Percentiles rank a stretch among this genome's conserved stretches.
These are phyloP conservation scores for Lactarius tabidus DNA, from an alignment of 768 basidiomycete genomes.

Conservation along the genomic window DNA sequence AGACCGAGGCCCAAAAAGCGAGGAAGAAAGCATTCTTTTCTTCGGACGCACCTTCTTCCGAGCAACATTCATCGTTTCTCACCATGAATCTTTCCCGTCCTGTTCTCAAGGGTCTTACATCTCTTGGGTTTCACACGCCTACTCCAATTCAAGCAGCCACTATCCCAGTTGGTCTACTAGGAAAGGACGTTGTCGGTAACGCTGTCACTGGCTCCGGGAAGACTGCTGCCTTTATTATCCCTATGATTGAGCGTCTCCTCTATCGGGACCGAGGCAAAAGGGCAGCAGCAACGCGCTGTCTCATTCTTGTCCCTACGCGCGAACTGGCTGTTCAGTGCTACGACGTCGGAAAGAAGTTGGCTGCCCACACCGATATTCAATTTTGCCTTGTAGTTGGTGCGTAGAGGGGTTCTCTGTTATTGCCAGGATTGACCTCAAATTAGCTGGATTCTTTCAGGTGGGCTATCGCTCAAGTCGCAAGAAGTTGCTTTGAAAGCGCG, in stretches of 20 bases:
- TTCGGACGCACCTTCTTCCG: constrained; percentile 41
- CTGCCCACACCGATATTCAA: constrained; percentile 82
- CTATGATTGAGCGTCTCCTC: constrained; percentile 86
- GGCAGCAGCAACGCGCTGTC: constrained; percentile 81
- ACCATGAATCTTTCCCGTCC: constrained; percentile 96
- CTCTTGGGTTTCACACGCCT: constrained; percentile 74
- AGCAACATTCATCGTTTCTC: constrained; percentile 74
- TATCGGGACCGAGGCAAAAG: constrained; percentile 89
- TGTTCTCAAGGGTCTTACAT: constrained; percentile 83
- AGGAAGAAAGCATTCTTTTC: constrained; percentile 91
- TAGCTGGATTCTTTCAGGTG: constrained; percentile 51
- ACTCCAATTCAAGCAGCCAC: constrained; percentile 96
- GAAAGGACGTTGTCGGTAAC: constrained; percentile 93
- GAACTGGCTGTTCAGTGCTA: constrained; percentile 96
- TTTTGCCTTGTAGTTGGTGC: constrained; percentile 90
- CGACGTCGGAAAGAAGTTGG: constrained; percentile 83
- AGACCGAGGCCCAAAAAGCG: constrained; percentile 54
- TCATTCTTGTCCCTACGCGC: constrained; percentile 90
- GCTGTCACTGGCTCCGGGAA: constrained; percentile 98
- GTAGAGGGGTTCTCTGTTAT: constrained; percentile 16
- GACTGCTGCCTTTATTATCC: constrained; percentile 95
- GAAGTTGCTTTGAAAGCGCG: constrained; percentile 78
- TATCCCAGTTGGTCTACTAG: constrained; percentile 89
- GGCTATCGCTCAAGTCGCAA: constrained; percentile 89
- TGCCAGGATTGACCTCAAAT: constrained; percentile 15